Base-by-base conservation (phyloP, 768 basidiomycete species). In the Psilocybe tampanensis region DNA sequence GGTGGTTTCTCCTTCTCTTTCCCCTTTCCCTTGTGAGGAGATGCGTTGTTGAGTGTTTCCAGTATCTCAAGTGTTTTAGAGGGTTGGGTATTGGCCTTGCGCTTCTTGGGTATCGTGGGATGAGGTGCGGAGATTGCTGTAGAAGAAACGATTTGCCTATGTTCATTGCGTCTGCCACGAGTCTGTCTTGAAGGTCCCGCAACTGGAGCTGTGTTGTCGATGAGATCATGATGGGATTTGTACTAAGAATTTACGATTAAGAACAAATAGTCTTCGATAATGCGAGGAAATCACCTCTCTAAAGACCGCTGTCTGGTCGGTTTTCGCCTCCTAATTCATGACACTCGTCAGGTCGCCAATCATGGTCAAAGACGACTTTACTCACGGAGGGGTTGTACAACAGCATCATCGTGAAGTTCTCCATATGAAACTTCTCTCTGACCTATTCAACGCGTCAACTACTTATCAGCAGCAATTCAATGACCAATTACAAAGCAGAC, bases 341-440 rank as follows among this genome's bases (percentile, higher is more conserved):
- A 15, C n/a, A n/a, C 19, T 47, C 34, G 18, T 44, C 49, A 56
- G 58, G n/a, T 58, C 33, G 49, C 55, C 17, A 50, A 47, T 47
- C 45, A 51, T 32, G 26, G 45, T 29, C 11, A 3, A n/a, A 36
- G 17, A 24, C 26, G 17, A 50, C 8, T 47, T 11, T 52, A 67
- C 83, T 34, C 59, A 90, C 90, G 71, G 76, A 70, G 8, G 94
- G 95, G 70, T 95, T 82, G 69, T 86, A 98, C 18, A 77, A 79
- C 33, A 94, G 72, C 76, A 96, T 78, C 22, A 82, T 86, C 2
- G 85, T 82, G 67, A 90, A 95, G 56, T 88, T 78, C 61, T 95
- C 89, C 72, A 96, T 79, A 67, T 98, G 95, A 71, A 95, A 98
- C 56, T 84, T 78, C 71, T 98, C 93, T 58, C 95, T 84, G 47